Evolutionary conservation across 805 yeast genomes (phyloP), one percentile per base, ranked within the genome.

Genomic region (Teunomyces panamensis): DNA sequence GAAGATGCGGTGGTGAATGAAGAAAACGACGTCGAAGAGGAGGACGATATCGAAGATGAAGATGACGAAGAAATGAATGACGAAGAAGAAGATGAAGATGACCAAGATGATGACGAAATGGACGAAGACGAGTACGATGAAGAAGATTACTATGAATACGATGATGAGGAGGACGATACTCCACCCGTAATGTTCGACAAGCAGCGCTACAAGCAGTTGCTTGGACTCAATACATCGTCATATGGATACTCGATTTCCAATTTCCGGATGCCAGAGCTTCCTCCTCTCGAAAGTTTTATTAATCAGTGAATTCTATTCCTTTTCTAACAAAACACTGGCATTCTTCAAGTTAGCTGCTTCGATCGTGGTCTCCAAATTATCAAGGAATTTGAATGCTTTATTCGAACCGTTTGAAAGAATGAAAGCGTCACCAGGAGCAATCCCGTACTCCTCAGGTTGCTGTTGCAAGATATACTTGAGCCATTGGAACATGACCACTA

Each of bases 271-370:
- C 43, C 43, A 13, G 43, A 48, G n/a, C 39, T 63, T 17, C 69
- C 68, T 9, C 63, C 68, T 1, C 37, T 63, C 20, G 67, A 64
- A 28, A 54, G 48, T 30, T 62, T 64, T 44, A 14, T 30, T n/a
- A 24, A 41, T 28, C 43, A 30, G 34, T 41, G 17, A 35, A 20
- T 20, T 20, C 29, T 26, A 49, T 13, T 47, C 46, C 36, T 46
- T 45, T 52, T 91, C 97, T 30, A 90, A 72, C 42, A 89, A 66
- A 5, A 91, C 67, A 42, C 92, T 84, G 34, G 97, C 89, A 64
- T 90, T 94, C 58, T 83, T 80, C 53, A 94, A 75, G 1, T 90
- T 91, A 1, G 94, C 89, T 6, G 81, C 88, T 33, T 74, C 82
- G 6, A 94, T 78, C 1, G 89, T 78, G 50, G 68, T 54, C 30